Conservation (phyloP, 2,329 filamentous ascomycete species). For the Penicillium sp. region DNA sequence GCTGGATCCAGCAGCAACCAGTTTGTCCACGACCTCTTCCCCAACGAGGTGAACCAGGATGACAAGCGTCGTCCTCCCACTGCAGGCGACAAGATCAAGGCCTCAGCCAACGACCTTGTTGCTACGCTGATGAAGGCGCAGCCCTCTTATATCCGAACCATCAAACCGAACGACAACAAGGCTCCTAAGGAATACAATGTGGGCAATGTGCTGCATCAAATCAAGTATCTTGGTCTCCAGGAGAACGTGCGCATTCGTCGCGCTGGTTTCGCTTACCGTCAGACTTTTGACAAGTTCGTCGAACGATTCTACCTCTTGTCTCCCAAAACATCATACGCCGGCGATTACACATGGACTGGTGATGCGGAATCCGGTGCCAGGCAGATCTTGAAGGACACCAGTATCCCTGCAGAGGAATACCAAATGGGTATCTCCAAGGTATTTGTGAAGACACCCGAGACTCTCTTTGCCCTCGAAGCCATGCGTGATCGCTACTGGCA, state of each 20-base stretch:
- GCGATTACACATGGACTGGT: slow-evolving; percentile 94
- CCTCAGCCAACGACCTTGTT: slow-evolving; percentile 91
- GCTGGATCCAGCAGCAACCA: slow-evolving; percentile 79
- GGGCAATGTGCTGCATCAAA: slow-evolving; percentile 92
- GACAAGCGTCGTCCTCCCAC: slow-evolving; percentile 93
- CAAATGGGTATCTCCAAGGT: slow-evolving; percentile 96
- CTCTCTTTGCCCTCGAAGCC: slow-evolving; percentile 90
- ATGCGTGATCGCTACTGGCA: slow-evolving; percentile 99
- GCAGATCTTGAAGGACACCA: slow-evolving; percentile 94
- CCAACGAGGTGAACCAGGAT: slow-evolving; percentile 89
- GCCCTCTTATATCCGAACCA: slow-evolving; percentile 96
- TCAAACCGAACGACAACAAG: slow-evolving; percentile 99
- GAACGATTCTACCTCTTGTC: slow-evolving; percentile 96
- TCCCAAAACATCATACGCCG: slow-evolving; percentile 91
- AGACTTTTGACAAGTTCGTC: slow-evolving; percentile 97
- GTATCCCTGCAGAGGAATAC: slow-evolving; percentile 92
- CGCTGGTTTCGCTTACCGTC: slow-evolving; percentile 94
- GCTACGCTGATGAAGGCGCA: slow-evolving; percentile 96
- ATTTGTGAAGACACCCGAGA: slow-evolving; percentile 98
- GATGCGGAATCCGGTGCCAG: slow-evolving; percentile 83
- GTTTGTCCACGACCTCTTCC: slow-evolving; percentile 88
- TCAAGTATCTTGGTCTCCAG: slow-evolving; percentile 98
- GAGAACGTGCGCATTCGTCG: slow-evolving; percentile 97
- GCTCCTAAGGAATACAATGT: slow-evolving; percentile 89
- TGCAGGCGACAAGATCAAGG: slow-evolving; percentile 92